These are phyloP conservation scores for Aspergillus fischeri DNA, from an alignment of 2,329 filamentous ascomycete species.

Conservation along the genomic window DNA sequence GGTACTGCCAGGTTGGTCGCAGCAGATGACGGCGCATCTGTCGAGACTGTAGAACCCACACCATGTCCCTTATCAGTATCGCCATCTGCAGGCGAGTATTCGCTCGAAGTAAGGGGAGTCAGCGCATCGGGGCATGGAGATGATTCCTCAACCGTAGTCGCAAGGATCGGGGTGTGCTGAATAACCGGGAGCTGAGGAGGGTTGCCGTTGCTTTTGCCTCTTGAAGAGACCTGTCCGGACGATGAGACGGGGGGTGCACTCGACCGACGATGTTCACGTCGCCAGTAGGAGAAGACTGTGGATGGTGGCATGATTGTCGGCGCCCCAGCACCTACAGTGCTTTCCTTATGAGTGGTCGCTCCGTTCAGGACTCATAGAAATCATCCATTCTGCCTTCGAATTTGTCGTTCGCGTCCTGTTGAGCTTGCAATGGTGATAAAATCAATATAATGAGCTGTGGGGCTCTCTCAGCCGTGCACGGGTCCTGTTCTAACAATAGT, in stretches of 20 bases:
- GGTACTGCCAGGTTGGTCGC: slow-evolving; percentile 26
- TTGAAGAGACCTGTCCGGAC: slow-evolving; percentile 19
- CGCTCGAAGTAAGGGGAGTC: slow-evolving; percentile 17
- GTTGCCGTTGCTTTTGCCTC: slow-evolving; percentile 18
- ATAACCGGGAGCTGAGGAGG: slow-evolving; percentile 33
- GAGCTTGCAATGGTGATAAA: slow-evolving; percentile 2
- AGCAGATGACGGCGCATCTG: slow-evolving; percentile 25
- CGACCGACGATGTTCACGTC: slow-evolving; percentile 36
- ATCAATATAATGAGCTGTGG: slow-evolving; percentile 8
- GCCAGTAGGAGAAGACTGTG: slow-evolving; percentile 39
- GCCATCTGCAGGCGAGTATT: slow-evolving; percentile 18
- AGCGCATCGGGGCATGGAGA: slow-evolving; percentile 13
- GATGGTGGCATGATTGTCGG: slow-evolving; percentile 31
- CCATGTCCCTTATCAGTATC: slow-evolving; percentile 22
- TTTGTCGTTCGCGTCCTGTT: not conserved
- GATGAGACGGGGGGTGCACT: slow-evolving; percentile 26
- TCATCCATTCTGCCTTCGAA: slow-evolving; percentile 10
- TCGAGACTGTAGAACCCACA: slow-evolving; percentile 12
- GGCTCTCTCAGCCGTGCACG: slow-evolving; percentile 1
- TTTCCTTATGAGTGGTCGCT: slow-evolving; percentile 7
- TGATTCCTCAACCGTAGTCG: slow-evolving; percentile 25
- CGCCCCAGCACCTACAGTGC: slow-evolving; percentile 14
- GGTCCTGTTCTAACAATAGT: not conserved
- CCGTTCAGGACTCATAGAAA: slow-evolving; percentile 13
- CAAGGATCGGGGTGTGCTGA: slow-evolving; percentile 24